phyloP scores from a whole-genome alignment of 164 flowering plant genomes.

The Magnolia officinalis region DNA sequence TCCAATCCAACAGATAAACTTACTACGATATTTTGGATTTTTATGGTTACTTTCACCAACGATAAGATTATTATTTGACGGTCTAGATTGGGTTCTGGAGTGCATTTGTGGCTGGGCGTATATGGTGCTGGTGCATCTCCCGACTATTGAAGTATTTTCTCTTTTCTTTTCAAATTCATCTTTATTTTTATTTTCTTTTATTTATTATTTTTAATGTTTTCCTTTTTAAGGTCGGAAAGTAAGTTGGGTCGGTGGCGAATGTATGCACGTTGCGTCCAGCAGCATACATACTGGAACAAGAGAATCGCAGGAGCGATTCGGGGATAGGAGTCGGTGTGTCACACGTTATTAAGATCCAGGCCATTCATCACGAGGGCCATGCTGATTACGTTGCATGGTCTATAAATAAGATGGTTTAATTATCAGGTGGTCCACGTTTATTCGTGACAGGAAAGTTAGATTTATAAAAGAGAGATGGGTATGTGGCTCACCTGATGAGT shows the following conservation, averaged over 20 bases:
- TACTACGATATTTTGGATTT: neutral
- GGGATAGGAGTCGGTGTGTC: neutral
- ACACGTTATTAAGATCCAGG: neutral
- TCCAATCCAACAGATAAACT: neutral
- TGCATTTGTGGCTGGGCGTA: neutral
- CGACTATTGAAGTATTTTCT: too few species aligned
- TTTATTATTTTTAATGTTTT: neutral
- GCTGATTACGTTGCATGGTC: neutral
- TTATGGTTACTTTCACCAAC: neutral
- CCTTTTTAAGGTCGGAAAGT: neutral
- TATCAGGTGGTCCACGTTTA: too few species aligned
- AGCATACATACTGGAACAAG: neutral
- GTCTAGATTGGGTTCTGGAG: neutral
- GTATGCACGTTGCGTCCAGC: neutral
- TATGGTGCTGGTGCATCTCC: neutral
- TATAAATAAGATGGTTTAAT: too few species aligned
- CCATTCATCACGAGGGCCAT: neutral
- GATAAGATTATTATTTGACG: neutral
- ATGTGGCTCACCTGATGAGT: too few species aligned
- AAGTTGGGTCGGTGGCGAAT: constrained; percentile 6
- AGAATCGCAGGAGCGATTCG: too few species aligned
- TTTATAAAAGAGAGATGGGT: too few species aligned
- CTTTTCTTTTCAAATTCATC: too few species aligned
- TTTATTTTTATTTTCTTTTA: neutral
- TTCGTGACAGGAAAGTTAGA: too few species aligned